A percentile compares a stretch with the other conserved stretches of the same genome.
phyloP scores from a whole-genome alignment of 495 filamentous ascomycete genomes.

The Terfezia boudieri region DNA sequence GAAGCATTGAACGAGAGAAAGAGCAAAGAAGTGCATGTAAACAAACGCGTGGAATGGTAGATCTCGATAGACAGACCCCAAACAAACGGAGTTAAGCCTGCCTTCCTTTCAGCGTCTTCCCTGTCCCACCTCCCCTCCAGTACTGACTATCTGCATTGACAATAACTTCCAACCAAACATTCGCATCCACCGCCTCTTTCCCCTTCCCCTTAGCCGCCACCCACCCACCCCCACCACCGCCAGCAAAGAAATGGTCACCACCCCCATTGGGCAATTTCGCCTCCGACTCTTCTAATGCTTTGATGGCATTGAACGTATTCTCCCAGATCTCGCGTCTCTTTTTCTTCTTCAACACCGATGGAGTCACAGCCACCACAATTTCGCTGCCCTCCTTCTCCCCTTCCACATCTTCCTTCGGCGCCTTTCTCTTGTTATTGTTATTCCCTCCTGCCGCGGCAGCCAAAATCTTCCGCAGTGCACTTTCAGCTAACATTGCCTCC shows the following conservation, averaged over 20 bases:
- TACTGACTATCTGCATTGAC: constrained; percentile 24
- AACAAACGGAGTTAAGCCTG: background rate
- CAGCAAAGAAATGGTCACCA: background rate
- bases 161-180: constrained; percentile 15
- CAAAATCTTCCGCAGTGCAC: constrained; percentile 46
- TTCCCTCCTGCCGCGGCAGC: constrained; percentile 20
- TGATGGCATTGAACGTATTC: constrained; percentile 13
- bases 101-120: constrained; percentile 1
- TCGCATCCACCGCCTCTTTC: constrained; percentile 6
- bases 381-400: constrained; percentile 12
- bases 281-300: constrained; percentile 7
- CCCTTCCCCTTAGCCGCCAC: constrained; percentile 2
- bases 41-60: too few species aligned
- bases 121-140: constrained; percentile 18
- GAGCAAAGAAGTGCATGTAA: too few species aligned
- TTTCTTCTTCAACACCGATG: constrained; percentile 3
- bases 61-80: too few species aligned
- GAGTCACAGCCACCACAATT: too few species aligned
- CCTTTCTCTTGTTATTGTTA: constrained; percentile 17
- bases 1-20: too few species aligned
- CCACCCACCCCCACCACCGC: background rate
- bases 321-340: constrained; percentile 21
- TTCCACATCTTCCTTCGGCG: constrained; percentile 16
- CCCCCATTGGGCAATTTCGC: background rate
- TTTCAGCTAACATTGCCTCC: constrained; percentile 50